phyloP scores from a whole-genome alignment of 768 basidiomycete genomes.

The Trametes elegans region DNA sequence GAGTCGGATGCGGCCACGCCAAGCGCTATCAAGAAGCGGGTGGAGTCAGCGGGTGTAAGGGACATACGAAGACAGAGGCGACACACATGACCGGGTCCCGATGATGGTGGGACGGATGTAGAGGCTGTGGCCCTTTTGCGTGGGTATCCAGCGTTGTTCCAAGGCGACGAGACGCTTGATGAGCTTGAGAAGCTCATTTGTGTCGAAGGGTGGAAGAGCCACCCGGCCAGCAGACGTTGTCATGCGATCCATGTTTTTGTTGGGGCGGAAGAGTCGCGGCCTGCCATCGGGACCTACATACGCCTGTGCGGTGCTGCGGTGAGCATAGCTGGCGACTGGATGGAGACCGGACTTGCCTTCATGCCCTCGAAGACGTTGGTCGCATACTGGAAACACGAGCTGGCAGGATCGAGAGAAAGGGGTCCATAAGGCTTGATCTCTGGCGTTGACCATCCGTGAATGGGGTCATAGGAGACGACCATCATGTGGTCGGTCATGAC shows the following conservation, averaged over 20 bases:
- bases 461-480: conserved; percentile 57
- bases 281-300: conserved; percentile 71
- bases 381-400: conserved; percentile 62
- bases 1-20: conserved; percentile 75
- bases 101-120: conserved; percentile 85
- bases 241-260: conserved; percentile 84
- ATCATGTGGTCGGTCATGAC: conserved; percentile 81
- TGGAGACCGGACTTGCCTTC: conserved; percentile 47
- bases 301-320: conserved; percentile 53
- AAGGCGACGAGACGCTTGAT: conserved; percentile 65
- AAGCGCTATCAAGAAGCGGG: conserved; percentile 33
- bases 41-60: not conserved
- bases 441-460: conserved; percentile 66
- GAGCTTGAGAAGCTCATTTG: conserved; percentile 45
- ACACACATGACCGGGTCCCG: conserved; percentile 40
- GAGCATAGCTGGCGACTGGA: no score
- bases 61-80: not conserved
- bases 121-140: conserved; percentile 67
- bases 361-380: conserved; percentile 60
- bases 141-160: conserved; percentile 87
- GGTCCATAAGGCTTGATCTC: conserved; percentile 72
- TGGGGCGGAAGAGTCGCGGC: conserved; percentile 77
- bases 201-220: conserved; percentile 60
- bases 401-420: conserved; percentile 53
- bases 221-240: conserved; percentile 64